Conservation (phyloP, 1,284 basidiomycete species). For the Porogramme epimiltina region DNA sequence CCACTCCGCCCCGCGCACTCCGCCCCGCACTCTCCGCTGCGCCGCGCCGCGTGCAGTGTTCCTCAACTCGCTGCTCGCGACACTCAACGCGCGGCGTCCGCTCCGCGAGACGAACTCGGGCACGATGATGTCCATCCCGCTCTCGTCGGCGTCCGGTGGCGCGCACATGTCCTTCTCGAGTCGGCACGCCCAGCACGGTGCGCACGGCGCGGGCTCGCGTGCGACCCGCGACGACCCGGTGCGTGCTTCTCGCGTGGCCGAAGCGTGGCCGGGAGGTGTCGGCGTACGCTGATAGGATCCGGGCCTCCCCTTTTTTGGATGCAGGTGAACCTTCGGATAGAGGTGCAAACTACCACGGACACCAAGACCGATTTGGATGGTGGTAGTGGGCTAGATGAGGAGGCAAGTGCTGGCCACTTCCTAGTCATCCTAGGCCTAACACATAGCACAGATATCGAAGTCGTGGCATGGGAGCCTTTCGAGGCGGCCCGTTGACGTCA, state of each 20-base stretch:
- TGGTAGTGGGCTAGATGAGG: constrained; percentile 1
- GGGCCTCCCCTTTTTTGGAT: not conserved
- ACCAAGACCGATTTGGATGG: constrained; percentile 13
- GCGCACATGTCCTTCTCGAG: constrained; percentile 11
- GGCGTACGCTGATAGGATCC: not conserved
- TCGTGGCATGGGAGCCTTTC: constrained; percentile 9
- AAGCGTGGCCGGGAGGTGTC: no score
- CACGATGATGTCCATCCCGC: constrained; percentile 15
- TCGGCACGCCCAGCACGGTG: not conserved
- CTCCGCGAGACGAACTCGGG: constrained; percentile 12
- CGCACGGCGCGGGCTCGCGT: not conserved
- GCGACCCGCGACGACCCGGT: not conserved
- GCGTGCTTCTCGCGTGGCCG: not conserved
- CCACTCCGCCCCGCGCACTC: not conserved
- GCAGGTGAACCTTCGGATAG: constrained; percentile 14
- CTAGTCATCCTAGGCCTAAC: no score
- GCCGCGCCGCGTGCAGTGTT: no score
- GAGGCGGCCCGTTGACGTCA: constrained; percentile 6
- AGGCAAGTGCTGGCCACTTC: constrained; percentile 6
- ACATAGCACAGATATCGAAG: constrained; percentile 4
- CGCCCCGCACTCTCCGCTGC: not conserved
- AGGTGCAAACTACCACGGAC: constrained; percentile 17
- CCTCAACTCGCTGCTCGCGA: constrained; percentile 20
- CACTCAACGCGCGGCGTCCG: constrained; percentile 10
- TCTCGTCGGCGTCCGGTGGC: constrained; percentile 4